Evolutionary conservation across 2,329 filamentous ascomycete species (phyloP).

Genomic region (Ceratocystis huliohia): DNA sequence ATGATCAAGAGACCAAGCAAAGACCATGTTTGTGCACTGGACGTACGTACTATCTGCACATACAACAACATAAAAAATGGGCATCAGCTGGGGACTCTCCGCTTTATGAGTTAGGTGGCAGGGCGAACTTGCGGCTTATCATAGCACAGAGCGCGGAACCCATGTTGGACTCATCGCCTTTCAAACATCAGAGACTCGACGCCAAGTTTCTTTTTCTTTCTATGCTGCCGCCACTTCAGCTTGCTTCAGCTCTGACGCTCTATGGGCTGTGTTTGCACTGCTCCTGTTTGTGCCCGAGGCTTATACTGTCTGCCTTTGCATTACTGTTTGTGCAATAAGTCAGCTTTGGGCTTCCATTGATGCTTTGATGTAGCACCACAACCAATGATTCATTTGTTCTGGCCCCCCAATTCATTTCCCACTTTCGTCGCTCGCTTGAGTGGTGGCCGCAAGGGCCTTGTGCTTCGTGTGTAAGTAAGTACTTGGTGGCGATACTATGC

Average conservation of each 20-base stretch:
- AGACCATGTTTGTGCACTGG: too few relatives aligned
- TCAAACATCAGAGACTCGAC: background rate
- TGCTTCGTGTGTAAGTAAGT: background rate
- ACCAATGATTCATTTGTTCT: too few relatives aligned
- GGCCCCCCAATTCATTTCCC: too few relatives aligned
- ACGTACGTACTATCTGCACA: background rate
- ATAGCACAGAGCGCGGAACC: background rate
- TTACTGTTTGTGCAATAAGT: background rate
- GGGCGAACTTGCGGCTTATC: background rate
- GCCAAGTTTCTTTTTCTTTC: background rate
- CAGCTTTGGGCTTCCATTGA: background rate
- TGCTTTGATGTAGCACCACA: too few relatives aligned
- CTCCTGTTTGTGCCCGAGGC: background rate
- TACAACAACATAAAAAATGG: background rate
- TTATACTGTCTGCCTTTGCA: background rate
- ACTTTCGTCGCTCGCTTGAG: background rate
- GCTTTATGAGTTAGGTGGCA: background rate
- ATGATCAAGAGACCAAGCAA: too few relatives aligned
- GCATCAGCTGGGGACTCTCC: background rate
- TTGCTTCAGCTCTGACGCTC: background rate
- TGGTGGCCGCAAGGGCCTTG: background rate
- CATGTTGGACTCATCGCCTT: background rate
- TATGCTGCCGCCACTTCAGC: background rate
- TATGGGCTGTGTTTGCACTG: background rate
- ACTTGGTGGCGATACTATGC: background rate